Percentiles rank a stretch among this genome's conserved stretches.
Conservation (phyloP, 345 rosid genomes). For the Eucalyptus erythrocorys region DNA sequence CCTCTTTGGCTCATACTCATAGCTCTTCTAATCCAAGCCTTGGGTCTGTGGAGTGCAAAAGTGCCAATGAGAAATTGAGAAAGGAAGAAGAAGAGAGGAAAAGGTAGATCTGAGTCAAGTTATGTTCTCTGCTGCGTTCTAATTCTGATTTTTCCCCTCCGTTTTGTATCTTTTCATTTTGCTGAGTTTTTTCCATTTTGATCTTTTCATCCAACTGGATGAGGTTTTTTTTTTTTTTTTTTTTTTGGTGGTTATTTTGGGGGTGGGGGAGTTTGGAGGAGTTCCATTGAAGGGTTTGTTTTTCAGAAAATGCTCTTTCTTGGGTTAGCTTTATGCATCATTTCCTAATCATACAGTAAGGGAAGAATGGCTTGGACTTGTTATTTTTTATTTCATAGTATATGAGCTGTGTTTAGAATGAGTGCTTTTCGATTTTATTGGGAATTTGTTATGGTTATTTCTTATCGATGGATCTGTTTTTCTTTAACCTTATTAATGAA, state of each 20-base stretch:
- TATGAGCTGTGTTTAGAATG: too few species aligned
- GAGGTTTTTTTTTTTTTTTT: neutral
- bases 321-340: neutral
- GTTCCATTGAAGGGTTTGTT: neutral
- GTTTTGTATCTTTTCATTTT: neutral
- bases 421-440: too few species aligned
- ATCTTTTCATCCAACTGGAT: neutral
- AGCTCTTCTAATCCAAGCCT: constrained; percentile 50
- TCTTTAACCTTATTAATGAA: neutral
- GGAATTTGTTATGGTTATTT: too few species aligned
- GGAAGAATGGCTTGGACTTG: neutral
- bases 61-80: constrained; percentile 52
- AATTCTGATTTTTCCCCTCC: neutral
- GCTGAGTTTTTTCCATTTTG: neutral
- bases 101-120: constrained; percentile 35
- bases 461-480: neutral
- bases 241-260: too few species aligned
- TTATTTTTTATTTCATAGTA: too few species aligned
- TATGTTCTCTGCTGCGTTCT: neutral
- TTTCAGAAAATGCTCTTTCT: neutral
- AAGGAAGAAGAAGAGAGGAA: constrained; percentile 85
- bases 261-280: neutral
- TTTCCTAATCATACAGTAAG: neutral
- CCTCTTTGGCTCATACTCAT: constrained; percentile 51
- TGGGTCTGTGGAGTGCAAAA: constrained; percentile 52